Conservation (phyloP, 2,329 filamentous ascomycete species). For the Stagonosporopsis rhizophila region DNA sequence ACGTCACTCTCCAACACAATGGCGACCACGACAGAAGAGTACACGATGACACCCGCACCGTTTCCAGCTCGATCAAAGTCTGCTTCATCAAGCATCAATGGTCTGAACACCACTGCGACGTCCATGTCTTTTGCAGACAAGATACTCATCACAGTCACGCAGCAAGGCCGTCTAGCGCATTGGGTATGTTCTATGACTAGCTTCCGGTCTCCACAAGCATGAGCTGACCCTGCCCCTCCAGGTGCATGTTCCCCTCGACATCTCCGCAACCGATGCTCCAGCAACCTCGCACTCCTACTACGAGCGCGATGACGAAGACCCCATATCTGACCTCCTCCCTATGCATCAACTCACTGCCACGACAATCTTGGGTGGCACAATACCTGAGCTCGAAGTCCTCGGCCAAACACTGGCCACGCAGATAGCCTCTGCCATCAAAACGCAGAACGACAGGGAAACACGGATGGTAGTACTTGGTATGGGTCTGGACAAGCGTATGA, state of each 20-base stretch:
- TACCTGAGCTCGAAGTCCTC: conserved; percentile 77
- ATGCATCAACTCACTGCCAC: conserved; percentile 83
- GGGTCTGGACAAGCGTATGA: conserved; percentile 61
- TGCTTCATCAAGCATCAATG: conserved; percentile 67
- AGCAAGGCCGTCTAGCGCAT: conserved; percentile 84
- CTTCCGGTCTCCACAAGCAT: conserved; percentile 1
- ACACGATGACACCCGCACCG: conserved; percentile 49
- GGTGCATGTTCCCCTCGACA: conserved; percentile 81
- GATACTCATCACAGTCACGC: conserved; percentile 87
- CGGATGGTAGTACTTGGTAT: conserved; percentile 66
- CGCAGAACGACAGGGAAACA: conserved; percentile 70
- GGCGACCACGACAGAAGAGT: conserved; percentile 22
- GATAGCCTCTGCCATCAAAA: conserved; percentile 79
- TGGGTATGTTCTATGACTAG: conserved; percentile 70
- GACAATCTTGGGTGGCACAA: conserved; percentile 84
- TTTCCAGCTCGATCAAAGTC: conserved; percentile 72
- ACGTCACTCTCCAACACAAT: conserved; percentile 1
- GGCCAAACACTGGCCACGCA: conserved; percentile 91
- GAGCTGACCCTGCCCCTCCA: conserved; percentile 44
- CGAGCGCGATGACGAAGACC: conserved; percentile 54
- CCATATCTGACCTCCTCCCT: conserved; percentile 66
- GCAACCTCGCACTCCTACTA: conserved; percentile 54
- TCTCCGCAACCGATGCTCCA: conserved; percentile 69
- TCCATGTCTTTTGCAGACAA: conserved; percentile 83
- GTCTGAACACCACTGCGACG: conserved; percentile 74